These are phyloP conservation scores for Cyberlindnera suaveolens DNA, from an alignment of 805 yeast species.

Conservation along the genomic window DNA sequence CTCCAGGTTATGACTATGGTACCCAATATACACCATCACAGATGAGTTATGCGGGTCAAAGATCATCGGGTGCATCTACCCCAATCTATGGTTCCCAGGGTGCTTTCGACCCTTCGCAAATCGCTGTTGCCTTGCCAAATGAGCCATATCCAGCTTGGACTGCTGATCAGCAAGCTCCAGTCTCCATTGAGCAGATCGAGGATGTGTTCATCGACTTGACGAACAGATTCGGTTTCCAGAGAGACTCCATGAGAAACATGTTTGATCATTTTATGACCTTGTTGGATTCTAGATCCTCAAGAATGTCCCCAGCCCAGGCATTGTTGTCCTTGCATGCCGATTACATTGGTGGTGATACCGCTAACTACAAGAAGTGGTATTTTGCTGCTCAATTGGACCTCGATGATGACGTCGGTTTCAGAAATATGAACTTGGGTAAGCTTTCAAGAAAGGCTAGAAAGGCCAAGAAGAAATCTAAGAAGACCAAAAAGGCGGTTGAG, in stretches of 20 bases:
- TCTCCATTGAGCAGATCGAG: constrained; percentile 77
- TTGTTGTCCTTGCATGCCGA: constrained; percentile 78
- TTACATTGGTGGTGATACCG: constrained; percentile 81
- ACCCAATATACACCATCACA: constrained; percentile 81
- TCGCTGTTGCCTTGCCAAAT: constrained; percentile 66
- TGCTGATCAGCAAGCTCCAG: constrained; percentile 88
- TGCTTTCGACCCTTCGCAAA: constrained; percentile 51
- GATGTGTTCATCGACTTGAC: constrained; percentile 80
- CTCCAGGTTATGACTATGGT: constrained; percentile 59
- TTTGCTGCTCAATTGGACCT: constrained; percentile 85
- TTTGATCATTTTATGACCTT: constrained; percentile 84
- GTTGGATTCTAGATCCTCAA: constrained; percentile 75
- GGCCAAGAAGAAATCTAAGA: constrained; percentile 75
- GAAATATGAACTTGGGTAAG: constrained; percentile 75
- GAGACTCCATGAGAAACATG: constrained; percentile 90
- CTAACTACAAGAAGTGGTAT: constrained; percentile 83
- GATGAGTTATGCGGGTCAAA: constrained; percentile 77
- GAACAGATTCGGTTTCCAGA: constrained; percentile 82
- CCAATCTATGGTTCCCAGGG: constrained; percentile 75
- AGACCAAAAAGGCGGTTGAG: constrained; percentile 63
- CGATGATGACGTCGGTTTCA: constrained; percentile 79
- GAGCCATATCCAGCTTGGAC: constrained; percentile 99
- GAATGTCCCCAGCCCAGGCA: constrained; percentile 90
- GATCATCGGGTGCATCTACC: constrained; percentile 91
- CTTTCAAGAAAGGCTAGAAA: constrained; percentile 73